These are phyloP conservation scores for Fusarium sp. DNA, from an alignment of 2,329 filamentous ascomycete genomes.

Conservation along the genomic window DNA sequence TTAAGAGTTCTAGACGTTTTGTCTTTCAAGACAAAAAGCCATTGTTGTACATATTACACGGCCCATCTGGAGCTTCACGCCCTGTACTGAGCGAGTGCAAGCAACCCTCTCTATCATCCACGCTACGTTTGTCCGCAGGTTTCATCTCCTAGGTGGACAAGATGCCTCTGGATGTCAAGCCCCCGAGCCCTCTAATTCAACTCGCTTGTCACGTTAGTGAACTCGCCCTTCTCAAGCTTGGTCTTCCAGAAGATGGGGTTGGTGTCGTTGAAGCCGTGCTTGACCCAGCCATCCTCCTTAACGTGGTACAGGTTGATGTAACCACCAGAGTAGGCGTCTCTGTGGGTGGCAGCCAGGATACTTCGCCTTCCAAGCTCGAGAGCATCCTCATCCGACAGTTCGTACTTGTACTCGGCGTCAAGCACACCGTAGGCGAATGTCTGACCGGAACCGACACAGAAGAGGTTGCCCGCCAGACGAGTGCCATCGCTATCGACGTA, in stretches of 20 bases:
- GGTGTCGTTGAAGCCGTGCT: conserved; percentile 97
- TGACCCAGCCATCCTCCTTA: conserved; percentile 98
- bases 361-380: conserved; percentile 91
- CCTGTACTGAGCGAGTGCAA: conserved; percentile 27
- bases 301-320: conserved; percentile 99
- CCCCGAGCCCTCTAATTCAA: conserved; percentile 62
- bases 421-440: conserved; percentile 99
- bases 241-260: conserved; percentile 99
- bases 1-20: conserved; percentile 14
- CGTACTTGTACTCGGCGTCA: conserved; percentile 94
- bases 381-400: conserved; percentile 87
- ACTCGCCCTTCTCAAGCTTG: conserved; percentile 98
- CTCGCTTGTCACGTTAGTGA: conserved; percentile 90
- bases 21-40: conserved; percentile 46
- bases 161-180: conserved; percentile 18
- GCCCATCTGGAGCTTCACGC: conserved; percentile 29
- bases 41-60: conserved; percentile 50
- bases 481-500: conserved; percentile 98
- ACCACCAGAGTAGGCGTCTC: conserved; percentile 98
- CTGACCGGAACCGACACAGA: conserved; percentile 98
- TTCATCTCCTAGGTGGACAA: conserved; percentile 9
- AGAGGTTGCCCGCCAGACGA: conserved; percentile 90
- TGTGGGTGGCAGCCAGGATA: conserved; percentile 95
- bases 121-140: conserved; percentile 16
- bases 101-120: conserved; percentile 37